These are phyloP conservation scores for Colletotrichum eleusines DNA, from an alignment of 2,329 filamentous ascomycete species.

Conservation along the genomic window DNA sequence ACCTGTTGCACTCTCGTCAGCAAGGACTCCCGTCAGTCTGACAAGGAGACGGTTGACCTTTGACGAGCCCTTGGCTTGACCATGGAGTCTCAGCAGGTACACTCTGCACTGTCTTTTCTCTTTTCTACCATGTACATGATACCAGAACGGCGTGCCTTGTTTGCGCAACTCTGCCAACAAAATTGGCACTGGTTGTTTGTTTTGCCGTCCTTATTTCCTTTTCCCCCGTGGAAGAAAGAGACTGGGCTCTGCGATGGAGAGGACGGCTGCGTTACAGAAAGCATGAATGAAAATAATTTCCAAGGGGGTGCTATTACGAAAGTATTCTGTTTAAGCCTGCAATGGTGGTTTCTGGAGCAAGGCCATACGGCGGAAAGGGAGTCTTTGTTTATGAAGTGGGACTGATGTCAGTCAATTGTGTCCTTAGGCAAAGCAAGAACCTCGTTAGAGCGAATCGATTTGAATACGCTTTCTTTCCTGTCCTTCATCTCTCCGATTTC, in stretches of 20 bases:
- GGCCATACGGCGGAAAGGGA: not conserved
- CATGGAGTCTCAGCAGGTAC: not conserved
- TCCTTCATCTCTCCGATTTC: not conserved
- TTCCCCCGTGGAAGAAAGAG: not conserved
- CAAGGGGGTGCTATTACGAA: not conserved
- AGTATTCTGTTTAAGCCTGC: not conserved
- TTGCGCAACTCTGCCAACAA: not conserved
- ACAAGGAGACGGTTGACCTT: slow-evolving; percentile 85
- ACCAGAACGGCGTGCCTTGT: slow-evolving; percentile 7
- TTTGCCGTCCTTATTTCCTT: not conserved
- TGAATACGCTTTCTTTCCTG: not conserved
- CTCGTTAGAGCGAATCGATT: not conserved
- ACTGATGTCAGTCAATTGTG: not conserved
- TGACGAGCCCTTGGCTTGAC: slow-evolving; percentile 74
- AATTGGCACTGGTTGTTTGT: not conserved
- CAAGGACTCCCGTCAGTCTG: slow-evolving; percentile 72
- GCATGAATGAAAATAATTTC: not conserved
- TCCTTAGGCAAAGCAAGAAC: not conserved
- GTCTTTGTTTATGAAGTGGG: not conserved
- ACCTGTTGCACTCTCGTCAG: slow-evolving; percentile 67
- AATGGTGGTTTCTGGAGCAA: not conserved
- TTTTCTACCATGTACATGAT: slow-evolving; percentile 14
- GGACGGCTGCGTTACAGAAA: not conserved
- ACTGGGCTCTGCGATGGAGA: not conserved
- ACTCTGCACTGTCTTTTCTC: not conserved